Conservation (phyloP, 106 monocot species). For the Dioscorea alata region DNA sequence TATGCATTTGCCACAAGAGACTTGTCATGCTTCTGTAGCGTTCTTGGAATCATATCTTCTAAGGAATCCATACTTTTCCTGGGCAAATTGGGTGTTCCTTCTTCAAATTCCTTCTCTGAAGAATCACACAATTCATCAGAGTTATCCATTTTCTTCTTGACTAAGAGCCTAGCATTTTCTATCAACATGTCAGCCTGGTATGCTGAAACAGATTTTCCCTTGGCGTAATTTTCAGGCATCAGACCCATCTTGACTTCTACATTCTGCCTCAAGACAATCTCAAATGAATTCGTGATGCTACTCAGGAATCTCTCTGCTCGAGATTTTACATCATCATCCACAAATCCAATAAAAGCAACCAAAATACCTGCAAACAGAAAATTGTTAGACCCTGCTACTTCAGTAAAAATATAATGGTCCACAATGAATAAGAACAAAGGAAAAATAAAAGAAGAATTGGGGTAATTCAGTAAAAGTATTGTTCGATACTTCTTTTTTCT, state of each 20-base stretch:
- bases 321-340: conserved; percentile 40
- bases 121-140: conserved; percentile 5
- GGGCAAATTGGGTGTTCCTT: conserved; percentile 1
- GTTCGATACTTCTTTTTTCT: no score
- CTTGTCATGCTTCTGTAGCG: conserved; percentile 7
- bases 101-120: conserved; percentile 1
- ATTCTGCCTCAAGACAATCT: conserved; percentile 52
- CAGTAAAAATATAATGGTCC: no score
- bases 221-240: conserved; percentile 19
- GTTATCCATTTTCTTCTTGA: conserved; percentile 8
- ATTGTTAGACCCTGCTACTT: no score
- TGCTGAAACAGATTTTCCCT: background rate
- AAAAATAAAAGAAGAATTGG: no score
- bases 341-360: conserved; percentile 61
- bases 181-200: background rate
- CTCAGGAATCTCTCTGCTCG: conserved; percentile 76
- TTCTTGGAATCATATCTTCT: conserved; percentile 11
- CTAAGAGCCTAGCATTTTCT: conserved; percentile 7
- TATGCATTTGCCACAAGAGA: conserved; percentile 9
- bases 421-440: no score
- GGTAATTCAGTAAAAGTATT: no score
- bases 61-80: conserved; percentile 12
- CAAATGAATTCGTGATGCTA: conserved; percentile 83
- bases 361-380: conserved; percentile 34
- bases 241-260: conserved; percentile 61